Conservation (phyloP, 2,329 filamentous ascomycete species). For the Colletotrichum orchidophilum region DNA sequence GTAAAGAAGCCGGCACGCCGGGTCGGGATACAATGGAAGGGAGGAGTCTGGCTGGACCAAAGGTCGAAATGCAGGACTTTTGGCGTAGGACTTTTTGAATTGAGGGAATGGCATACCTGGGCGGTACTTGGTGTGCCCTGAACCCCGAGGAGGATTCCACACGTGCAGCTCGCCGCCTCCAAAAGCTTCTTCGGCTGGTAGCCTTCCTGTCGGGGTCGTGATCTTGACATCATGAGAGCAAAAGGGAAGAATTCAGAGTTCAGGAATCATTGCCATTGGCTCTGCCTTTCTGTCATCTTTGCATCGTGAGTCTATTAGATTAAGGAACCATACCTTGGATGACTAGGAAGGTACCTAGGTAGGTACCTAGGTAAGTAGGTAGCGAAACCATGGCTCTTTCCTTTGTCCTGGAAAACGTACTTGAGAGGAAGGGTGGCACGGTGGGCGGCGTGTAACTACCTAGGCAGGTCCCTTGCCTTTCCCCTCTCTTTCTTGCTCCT, state of each 20-base stretch:
- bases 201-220: background rate
- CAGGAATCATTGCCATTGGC: background rate
- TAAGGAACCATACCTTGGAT: too few species aligned
- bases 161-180: conserved; percentile 10
- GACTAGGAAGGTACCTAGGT: background rate
- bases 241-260: background rate
- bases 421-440: background rate
- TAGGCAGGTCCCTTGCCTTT: background rate
- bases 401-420: conserved; percentile 12
- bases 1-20: background rate
- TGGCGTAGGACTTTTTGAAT: conserved; percentile 21
- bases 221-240: background rate
- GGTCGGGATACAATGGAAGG: background rate
- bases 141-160: background rate
- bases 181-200: background rate
- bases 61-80: conserved; percentile 25
- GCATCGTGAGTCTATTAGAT: background rate
- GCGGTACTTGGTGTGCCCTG: background rate
- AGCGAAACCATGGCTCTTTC: background rate
- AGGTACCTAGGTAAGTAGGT: background rate
- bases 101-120: background rate
- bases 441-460: background rate
- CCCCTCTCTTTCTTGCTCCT: background rate
- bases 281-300: background rate
- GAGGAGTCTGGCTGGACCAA: background rate